phyloP scores from a whole-genome alignment of 768 basidiomycete species.

The Mrakia gelida region DNA sequence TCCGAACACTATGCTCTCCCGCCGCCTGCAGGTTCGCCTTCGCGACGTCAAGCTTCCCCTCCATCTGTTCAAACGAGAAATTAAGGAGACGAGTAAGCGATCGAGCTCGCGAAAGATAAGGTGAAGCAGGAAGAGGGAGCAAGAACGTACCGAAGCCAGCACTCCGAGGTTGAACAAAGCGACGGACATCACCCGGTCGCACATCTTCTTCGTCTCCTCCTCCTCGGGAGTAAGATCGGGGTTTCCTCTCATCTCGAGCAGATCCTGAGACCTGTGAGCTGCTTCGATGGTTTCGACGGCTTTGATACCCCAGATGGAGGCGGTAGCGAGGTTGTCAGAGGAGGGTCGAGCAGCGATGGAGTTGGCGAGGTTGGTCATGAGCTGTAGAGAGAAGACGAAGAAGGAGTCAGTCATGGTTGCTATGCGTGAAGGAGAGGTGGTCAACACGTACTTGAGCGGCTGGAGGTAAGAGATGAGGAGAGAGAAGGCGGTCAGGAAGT shows the following conservation, averaged over 20 bases:
- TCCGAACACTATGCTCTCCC: not conserved
- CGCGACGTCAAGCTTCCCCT: not conserved
- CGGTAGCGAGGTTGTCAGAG: slow-evolving; percentile 14
- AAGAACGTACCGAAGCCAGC: slow-evolving; percentile 7
- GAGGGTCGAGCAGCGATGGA: slow-evolving; percentile 13
- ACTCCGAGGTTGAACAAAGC: slow-evolving; percentile 30
- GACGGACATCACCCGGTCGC: slow-evolving; percentile 25
- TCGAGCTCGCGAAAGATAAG: not conserved
- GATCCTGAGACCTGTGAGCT: not conserved
- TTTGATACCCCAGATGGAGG: slow-evolving; percentile 14
- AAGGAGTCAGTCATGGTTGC: not conserved
- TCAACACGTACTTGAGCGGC: slow-evolving; percentile 18
- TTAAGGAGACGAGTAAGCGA: not conserved
- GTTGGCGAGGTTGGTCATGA: slow-evolving; percentile 28
- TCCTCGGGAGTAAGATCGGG: not conserved
- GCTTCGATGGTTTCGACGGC: not conserved
- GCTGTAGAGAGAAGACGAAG: slow-evolving; percentile 1
- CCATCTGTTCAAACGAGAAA: not conserved
- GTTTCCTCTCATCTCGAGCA: not conserved
- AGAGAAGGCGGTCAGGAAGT: not conserved
- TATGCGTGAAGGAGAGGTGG: not conserved
- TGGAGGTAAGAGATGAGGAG: not conserved
- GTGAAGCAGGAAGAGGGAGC: not conserved
- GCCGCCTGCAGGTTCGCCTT: not conserved
- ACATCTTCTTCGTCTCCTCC: slow-evolving; percentile 14